phyloP scores from a whole-genome alignment of 2,329 filamentous ascomycete genomes.

The Talaromyces sp. region DNA sequence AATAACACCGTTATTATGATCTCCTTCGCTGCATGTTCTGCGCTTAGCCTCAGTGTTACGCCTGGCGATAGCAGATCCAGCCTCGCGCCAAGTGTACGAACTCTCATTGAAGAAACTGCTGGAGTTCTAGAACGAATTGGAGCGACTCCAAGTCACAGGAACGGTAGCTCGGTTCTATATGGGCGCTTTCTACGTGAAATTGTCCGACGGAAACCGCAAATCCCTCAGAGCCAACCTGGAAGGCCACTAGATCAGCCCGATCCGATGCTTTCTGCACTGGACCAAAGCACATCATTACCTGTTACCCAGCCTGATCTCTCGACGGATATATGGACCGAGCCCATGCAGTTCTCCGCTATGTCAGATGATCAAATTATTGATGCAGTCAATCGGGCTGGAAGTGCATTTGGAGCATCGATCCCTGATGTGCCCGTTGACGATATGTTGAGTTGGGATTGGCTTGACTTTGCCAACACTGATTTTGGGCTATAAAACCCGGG shows the following conservation, averaged over 20 bases:
- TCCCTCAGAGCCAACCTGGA: constrained; percentile 16
- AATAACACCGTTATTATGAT: constrained; percentile 82
- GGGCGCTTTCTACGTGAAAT: constrained; percentile 58
- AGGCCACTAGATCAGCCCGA: constrained; percentile 15
- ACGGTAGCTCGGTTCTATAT: constrained; percentile 66
- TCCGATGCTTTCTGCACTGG: constrained; percentile 15
- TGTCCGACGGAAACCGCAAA: constrained; percentile 41
- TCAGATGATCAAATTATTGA: constrained; percentile 70
- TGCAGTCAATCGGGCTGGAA: constrained; percentile 65
- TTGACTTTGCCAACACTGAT: constrained; percentile 48
- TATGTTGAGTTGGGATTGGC: constrained; percentile 61
- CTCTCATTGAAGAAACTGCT: constrained; percentile 69
- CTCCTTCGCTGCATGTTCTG: constrained; percentile 72
- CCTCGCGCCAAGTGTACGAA: constrained; percentile 64
- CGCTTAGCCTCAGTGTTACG: constrained; percentile 64
- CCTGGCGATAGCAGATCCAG: constrained; percentile 58
- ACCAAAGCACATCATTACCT: constrained; percentile 24
- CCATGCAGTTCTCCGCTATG: constrained; percentile 68
- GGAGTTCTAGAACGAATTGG: constrained; percentile 71
- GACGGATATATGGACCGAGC: constrained; percentile 50
- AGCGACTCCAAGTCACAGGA: constrained; percentile 65
- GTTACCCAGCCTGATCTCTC: constrained; percentile 31
- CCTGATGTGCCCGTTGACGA: constrained; percentile 63
- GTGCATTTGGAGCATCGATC: constrained; percentile 60
- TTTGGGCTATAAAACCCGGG: constrained; percentile 26